Evolutionary conservation across 1,139 yeast genomes (phyloP).

Genomic region (Tardiomyces blankii): DNA sequence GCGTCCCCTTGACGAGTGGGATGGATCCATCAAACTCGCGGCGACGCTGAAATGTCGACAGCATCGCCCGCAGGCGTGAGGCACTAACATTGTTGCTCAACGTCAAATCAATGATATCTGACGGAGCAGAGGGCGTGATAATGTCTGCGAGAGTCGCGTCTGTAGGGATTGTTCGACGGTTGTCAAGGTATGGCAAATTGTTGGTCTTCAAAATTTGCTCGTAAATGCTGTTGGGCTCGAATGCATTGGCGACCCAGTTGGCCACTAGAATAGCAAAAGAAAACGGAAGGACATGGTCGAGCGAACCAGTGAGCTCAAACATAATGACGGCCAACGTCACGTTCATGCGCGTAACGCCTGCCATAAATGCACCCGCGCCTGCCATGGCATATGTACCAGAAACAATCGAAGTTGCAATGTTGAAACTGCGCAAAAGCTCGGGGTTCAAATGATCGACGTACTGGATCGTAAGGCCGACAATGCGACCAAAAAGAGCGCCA

Average conservation of each 20-base stretch:
- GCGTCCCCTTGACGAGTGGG: constrained; percentile 29
- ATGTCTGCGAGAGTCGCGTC: constrained; percentile 37
- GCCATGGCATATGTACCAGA: constrained; percentile 92
- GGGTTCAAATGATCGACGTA: constrained; percentile 36
- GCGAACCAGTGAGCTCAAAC: constrained; percentile 94
- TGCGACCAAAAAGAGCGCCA: constrained; percentile 89
- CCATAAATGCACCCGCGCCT: constrained; percentile 92
- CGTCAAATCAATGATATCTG: constrained; percentile 29
- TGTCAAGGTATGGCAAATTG: constrained; percentile 65
- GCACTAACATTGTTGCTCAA: constrained; percentile 30
- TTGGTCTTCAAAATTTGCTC: constrained; percentile 88
- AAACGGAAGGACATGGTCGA: constrained; percentile 82
- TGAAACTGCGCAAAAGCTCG: constrained; percentile 34
- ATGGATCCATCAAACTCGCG: constrained; percentile 46
- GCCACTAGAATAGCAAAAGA: constrained; percentile 96
- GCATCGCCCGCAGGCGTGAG: constrained; percentile 27
- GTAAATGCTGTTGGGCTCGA: constrained; percentile 84
- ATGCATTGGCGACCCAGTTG: constrained; percentile 58
- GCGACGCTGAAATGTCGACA: constrained; percentile 31
- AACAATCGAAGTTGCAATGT: constrained; percentile 45
- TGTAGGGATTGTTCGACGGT: constrained; percentile 26
- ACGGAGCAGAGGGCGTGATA: constrained; percentile 22
- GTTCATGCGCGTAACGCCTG: constrained; percentile 90
- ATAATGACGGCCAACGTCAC: constrained; percentile 93
- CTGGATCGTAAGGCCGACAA: constrained; percentile 64